phyloP scores from a whole-genome alignment of 2,329 filamentous ascomycete genomes.

The Botrytis byssoidea region DNA sequence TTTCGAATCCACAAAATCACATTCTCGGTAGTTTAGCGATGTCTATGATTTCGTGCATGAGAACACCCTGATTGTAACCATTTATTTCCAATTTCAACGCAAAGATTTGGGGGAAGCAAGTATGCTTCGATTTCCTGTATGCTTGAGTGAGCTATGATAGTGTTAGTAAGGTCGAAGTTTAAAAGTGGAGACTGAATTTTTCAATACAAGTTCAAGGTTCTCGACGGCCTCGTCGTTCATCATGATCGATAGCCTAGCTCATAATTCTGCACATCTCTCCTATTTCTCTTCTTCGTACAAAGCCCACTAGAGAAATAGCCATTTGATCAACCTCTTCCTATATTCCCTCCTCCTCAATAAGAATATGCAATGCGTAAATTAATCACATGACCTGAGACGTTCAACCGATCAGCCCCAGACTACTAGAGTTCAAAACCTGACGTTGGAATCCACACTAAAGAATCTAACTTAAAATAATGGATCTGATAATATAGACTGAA shows the following conservation, averaged over 20 bases:
- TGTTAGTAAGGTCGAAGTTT: neutral
- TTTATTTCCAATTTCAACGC: neutral
- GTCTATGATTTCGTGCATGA: neutral
- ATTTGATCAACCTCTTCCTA: neutral
- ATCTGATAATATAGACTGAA: neutral
- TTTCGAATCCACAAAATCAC: neutral
- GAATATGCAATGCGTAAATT: neutral
- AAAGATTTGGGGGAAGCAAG: neutral
- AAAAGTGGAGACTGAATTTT: neutral
- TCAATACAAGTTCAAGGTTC: neutral
- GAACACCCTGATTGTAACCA: neutral
- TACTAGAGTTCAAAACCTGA: neutral
- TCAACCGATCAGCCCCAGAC: neutral
- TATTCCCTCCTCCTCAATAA: neutral
- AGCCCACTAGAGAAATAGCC: neutral
- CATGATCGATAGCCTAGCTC: neutral
- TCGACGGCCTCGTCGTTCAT: neutral
- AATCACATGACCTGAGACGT: neutral
- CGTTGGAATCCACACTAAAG: neutral
- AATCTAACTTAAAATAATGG: neutral
- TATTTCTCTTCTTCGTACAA: neutral
- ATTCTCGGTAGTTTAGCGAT: neutral
- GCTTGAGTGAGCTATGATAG: neutral
- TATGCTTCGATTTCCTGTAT: accelerated
- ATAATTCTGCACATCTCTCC: neutral